phyloP scores from a whole-genome alignment of 805 yeast genomes.

The Priceomyces haplophilus region DNA sequence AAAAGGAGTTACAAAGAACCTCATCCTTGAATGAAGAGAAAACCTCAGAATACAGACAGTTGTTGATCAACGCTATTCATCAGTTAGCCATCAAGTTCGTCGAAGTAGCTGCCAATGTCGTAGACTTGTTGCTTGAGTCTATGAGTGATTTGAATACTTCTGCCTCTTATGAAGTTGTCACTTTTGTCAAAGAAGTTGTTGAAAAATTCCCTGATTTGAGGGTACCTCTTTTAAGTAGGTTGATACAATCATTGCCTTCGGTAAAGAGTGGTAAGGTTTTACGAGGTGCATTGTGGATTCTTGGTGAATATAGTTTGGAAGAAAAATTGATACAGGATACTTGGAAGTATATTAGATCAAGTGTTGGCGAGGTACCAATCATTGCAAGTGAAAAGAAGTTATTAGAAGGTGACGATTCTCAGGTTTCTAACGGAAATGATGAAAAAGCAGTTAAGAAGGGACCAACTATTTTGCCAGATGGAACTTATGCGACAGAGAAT shows the following conservation, averaged over 20 bases:
- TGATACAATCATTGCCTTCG: slow-evolving; percentile 58
- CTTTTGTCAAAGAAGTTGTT: slow-evolving; percentile 91
- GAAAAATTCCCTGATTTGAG: slow-evolving; percentile 86
- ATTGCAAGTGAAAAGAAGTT: slow-evolving; percentile 55
- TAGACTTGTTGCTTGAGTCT: slow-evolving; percentile 81
- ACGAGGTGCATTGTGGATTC: slow-evolving; percentile 92
- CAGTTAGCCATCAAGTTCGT: slow-evolving; percentile 82
- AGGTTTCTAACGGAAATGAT: slow-evolving; percentile 29
- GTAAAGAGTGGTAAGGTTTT: slow-evolving; percentile 86
- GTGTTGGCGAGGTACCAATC: slow-evolving; percentile 90
- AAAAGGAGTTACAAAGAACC: slow-evolving; percentile 82
- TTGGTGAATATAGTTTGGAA: slow-evolving; percentile 85
- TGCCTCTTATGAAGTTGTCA: slow-evolving; percentile 84
- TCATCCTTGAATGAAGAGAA: slow-evolving; percentile 73
- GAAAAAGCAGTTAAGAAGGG: slow-evolving; percentile 36
- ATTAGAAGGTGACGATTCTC: slow-evolving; percentile 24
- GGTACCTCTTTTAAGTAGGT: slow-evolving; percentile 56
- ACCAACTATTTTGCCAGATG: slow-evolving; percentile 94
- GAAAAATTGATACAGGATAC: slow-evolving; percentile 71
- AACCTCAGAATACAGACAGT: slow-evolving; percentile 80
- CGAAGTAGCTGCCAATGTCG: slow-evolving; percentile 89
- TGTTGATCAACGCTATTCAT: slow-evolving; percentile 84
- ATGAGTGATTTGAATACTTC: slow-evolving; percentile 78
- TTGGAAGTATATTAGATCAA: slow-evolving; percentile 81
- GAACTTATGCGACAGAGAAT: slow-evolving; percentile 95